Evolutionary conservation across 1,284 basidiomycete genomes (phyloP).

Genomic region (Fistulinella staudtii): DNA sequence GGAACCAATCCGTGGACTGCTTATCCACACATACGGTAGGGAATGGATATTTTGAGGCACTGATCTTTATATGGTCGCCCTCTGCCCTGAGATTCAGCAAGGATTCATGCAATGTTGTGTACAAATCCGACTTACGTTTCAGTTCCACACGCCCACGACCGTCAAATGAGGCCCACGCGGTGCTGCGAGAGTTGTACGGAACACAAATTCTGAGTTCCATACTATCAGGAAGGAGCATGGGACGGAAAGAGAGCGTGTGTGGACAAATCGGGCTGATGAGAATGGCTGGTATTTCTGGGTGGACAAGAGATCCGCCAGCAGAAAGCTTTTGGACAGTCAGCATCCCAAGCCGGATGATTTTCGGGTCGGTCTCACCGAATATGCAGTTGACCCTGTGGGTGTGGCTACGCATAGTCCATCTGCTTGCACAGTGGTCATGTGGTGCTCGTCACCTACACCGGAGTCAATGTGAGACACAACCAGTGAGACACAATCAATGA

Average conservation of each 20-base stretch:
- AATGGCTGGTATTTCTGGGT: conserved; percentile 96
- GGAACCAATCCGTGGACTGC: conserved; percentile 98
- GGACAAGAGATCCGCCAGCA: conserved; percentile 95
- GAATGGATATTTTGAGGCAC: conserved; percentile 97
- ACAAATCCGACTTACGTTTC: conserved; percentile 63
- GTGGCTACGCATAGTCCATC: conserved; percentile 96
- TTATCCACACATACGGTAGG: conserved; percentile 98
- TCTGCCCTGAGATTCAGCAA: conserved; percentile 48
- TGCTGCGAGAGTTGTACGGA: conserved; percentile 96
- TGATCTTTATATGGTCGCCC: conserved; percentile 99
- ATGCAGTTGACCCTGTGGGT: conserved; percentile 97
- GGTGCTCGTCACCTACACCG: conserved; percentile 90
- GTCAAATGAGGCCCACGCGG: conserved; percentile 99
- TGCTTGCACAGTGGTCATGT: conserved; percentile 98
- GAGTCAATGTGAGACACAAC: no score
- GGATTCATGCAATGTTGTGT: conserved; percentile 1
- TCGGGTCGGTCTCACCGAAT: conserved; percentile 61
- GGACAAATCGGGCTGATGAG: conserved; percentile 98
- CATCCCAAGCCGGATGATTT: neutral
- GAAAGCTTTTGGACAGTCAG: conserved; percentile 64
- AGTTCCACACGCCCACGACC: conserved; percentile 95
- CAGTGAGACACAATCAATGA: no score
- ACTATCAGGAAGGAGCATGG: conserved; percentile 97
- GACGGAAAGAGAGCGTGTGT: conserved; percentile 97
- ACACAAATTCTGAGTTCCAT: conserved; percentile 99